Base-by-base conservation (phyloP, 768 basidiomycete species). In the Ramaria rubella region DNA sequence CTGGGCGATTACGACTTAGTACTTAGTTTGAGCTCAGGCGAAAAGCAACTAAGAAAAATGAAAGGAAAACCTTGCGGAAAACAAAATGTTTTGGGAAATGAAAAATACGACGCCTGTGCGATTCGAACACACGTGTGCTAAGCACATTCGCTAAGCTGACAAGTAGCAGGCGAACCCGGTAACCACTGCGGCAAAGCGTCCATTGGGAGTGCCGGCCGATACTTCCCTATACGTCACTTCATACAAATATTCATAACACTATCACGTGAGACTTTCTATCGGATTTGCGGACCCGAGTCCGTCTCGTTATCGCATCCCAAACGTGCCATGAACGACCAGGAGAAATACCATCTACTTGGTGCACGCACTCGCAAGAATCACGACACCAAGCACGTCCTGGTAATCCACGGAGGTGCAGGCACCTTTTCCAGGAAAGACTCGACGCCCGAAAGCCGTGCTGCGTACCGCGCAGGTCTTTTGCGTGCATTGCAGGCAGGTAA, bases 141-240 rank as follows among this genome's bases (percentile, higher is more conserved):
- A 63, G 60, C 58, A 59, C 63, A 64, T 62, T 57, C 49, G 58
- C 69, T 67, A 52, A 56, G 38, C 45, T 57, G 53, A 46, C 43
- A 12, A 58, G 44, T 85, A 84, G 82, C 82, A 84, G 83, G 83
- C 81, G 79, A 82, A 82, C 81, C 81, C 82, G 82, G 87, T 89
- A 88, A 90, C 87, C 87, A 89, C 87, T 90, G 87, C 86, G 87
- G 87, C 86, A 90, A 89, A 87, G 87, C 57, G 63, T 60, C 63
- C 33, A 17, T 23, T 15, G 19, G 26, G 29, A n/a, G 14, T 2
- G 2, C 6, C n/a, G 2, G 6, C 15, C 17, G 9, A 30, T 4
- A 2, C 34, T 33, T 33, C 29, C 14, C 6, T 30, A 48, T 26
- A 48, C 17, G n/a, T n/a, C n/a, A 15, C 29, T 48, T 7, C 46